phyloP scores from a whole-genome alignment of 352 stramenopile species.

The Aphanomyces invadans region DNA sequence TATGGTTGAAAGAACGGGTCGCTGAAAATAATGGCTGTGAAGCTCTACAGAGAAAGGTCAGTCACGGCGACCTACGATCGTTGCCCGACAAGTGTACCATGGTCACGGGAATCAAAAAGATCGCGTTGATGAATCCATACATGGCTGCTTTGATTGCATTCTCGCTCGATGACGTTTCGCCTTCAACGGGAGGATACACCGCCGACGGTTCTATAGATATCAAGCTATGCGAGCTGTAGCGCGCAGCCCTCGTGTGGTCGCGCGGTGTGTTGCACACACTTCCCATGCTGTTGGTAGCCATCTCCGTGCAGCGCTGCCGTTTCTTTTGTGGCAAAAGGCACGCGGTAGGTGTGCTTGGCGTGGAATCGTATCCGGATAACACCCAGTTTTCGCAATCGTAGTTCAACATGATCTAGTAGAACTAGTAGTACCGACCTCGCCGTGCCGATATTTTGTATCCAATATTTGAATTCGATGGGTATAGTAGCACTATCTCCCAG shows the following conservation, averaged over 20 bases:
- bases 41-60: conserved; percentile 63
- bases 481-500: too few relatives aligned
- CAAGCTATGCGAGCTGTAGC: conserved; percentile 9
- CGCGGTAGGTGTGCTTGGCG: too few relatives aligned
- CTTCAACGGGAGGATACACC: background rate
- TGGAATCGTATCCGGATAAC: background rate
- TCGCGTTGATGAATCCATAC: conserved; percentile 84
- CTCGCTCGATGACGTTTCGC: conserved; percentile 28
- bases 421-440: too few relatives aligned
- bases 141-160: conserved; percentile 46
- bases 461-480: too few relatives aligned
- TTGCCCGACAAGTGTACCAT: conserved; percentile 29
- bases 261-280: conserved; percentile 24
- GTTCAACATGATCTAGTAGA: too few relatives aligned
- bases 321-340: too few relatives aligned
- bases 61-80: conserved; percentile 35
- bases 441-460: too few relatives aligned
- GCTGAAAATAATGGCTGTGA: conserved; percentile 93
- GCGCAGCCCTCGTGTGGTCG: background rate
- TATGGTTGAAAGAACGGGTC: conserved; percentile 42
- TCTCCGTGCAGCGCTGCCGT: background rate
- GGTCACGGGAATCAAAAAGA: conserved; percentile 62
- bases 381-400: too few relatives aligned
- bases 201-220: background rate
- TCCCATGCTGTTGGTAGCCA: conserved; percentile 24